A percentile compares a stretch with the other conserved stretches of the same genome.
Conservation (phyloP, 768 basidiomycete species). For the Mycena olivaceomarginata region DNA sequence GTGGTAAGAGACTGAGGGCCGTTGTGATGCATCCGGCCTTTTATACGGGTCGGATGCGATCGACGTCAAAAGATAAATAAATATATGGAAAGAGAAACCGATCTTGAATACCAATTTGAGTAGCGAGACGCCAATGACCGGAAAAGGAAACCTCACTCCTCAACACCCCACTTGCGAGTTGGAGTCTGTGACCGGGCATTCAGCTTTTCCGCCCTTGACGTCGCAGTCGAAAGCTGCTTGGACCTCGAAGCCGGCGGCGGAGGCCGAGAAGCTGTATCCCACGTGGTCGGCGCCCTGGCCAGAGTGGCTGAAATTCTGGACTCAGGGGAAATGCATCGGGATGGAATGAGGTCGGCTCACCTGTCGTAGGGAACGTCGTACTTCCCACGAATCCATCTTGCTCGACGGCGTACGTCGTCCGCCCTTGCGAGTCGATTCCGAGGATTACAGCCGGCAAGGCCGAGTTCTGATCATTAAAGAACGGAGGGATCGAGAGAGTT, state of each 20-base stretch:
- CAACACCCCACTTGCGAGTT: neutral
- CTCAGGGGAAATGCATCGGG: neutral
- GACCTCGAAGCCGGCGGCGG: neutral
- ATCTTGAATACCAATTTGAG: too few species aligned
- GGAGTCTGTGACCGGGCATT: neutral
- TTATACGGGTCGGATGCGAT: too few species aligned
- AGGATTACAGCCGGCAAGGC: constrained; percentile 11
- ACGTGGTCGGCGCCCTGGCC: neutral
- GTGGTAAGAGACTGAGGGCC: too few species aligned
- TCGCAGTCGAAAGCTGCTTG: neutral
- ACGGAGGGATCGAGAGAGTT: neutral
- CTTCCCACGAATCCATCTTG: neutral
- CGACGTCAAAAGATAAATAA: too few species aligned
- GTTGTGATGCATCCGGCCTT: too few species aligned
- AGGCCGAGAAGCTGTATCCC: neutral
- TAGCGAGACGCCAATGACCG: too few species aligned
- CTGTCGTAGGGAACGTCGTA: neutral
- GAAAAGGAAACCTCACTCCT: too few species aligned
- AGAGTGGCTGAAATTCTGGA: neutral
- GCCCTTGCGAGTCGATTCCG: constrained; percentile 29
- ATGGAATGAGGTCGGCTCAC: neutral
- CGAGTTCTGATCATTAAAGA: neutral
- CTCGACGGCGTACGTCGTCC: constrained; percentile 25
- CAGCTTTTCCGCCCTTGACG: neutral
- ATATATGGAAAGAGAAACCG: too few species aligned